Base-by-base conservation (phyloP, 108 stramenopile species). In the Nitzschia inconspicua region DNA sequence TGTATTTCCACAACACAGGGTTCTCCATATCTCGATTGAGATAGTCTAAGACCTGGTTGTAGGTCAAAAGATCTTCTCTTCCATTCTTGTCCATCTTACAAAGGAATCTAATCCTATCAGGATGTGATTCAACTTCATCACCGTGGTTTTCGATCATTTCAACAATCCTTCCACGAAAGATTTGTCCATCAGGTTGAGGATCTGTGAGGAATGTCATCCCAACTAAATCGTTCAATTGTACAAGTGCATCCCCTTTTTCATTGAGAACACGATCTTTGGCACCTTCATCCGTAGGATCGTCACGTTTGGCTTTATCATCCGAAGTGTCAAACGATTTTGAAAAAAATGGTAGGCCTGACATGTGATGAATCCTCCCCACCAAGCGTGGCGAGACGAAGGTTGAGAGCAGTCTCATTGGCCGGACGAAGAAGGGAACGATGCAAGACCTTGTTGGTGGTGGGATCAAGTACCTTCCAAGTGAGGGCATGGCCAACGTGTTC, bases 401-500 rank as follows among this genome's bases (percentile, higher is more conserved):
- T 44, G 3, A 10, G 16, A 18, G 0, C 34, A 18, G 6, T 3
- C 14, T 64, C 51, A 9, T 13, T n/a, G 1, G 66, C 57, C 8
- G 31, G 37, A 7, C 72, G 58, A 7, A 75, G 22, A 11, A n/a
- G 29, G 19, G 74, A 65, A 24, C 68, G 57, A 24, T 44, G 44
- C 6, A 75, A 23, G 27, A 75, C 29, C 2, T 31, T 37, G n/a
- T 51, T 16, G 14, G 65, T 58, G 3, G 23, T 54, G 7, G 22
- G 25, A 20, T 40, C 60, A 0, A 65, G 44, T 5, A 75, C 54
- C 29, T 55, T 44, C 19, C 37, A 70, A 0, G 68, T 70, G 49
- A 75, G 44, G 19, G 22, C 24, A 43, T 76, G 51, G 22, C 75
- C 75, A 20, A 71, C 72, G 47, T 63, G 27, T 24, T 72, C 51